These are phyloP conservation scores for Tetrahymena malaccensis DNA, from an alignment of 73 alveolate species.

Conservation along the genomic window DNA sequence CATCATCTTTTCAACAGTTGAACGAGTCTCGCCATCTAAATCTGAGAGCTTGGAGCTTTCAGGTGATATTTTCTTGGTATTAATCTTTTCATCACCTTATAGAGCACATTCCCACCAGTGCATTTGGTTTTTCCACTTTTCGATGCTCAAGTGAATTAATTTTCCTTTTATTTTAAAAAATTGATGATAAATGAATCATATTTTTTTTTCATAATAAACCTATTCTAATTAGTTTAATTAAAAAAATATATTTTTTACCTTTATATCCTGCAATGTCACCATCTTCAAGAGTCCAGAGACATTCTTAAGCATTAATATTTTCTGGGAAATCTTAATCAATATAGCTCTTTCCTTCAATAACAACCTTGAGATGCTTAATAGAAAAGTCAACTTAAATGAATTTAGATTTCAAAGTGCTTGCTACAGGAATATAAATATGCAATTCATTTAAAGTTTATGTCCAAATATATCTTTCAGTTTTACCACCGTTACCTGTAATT, in stretches of 20 bases:
- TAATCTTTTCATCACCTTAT: constrained; percentile 73
- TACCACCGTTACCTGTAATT: constrained; percentile 77
- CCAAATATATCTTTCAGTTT: constrained; percentile 86
- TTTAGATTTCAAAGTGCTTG: constrained; percentile 58
- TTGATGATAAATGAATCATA: neutral
- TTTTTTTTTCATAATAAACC: neutral
- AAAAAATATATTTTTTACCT: neutral
- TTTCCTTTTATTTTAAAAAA: constrained; percentile 12
- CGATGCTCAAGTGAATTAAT: constrained; percentile 56
- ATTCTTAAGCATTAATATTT: constrained; percentile 71
- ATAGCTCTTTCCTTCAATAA: constrained; percentile 56
- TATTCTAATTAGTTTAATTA: neutral
- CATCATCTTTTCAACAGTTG: constrained; percentile 97
- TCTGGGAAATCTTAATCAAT: constrained; percentile 75
- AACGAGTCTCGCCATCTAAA: constrained; percentile 90
- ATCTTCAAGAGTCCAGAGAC: constrained; percentile 84
- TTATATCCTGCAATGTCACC: constrained; percentile 48
- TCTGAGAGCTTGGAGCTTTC: constrained; percentile 92
- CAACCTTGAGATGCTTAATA: constrained; percentile 54
- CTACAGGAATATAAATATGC: constrained; percentile 71
- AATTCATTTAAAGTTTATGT: constrained; percentile 87
- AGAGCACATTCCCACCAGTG: constrained; percentile 88
- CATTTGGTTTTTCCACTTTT: constrained; percentile 62
- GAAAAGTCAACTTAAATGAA: constrained; percentile 56
- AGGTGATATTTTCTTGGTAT: constrained; percentile 89